phyloP scores from a whole-genome alignment of 2,329 filamentous ascomycete species.

The Bertia moriformis region DNA sequence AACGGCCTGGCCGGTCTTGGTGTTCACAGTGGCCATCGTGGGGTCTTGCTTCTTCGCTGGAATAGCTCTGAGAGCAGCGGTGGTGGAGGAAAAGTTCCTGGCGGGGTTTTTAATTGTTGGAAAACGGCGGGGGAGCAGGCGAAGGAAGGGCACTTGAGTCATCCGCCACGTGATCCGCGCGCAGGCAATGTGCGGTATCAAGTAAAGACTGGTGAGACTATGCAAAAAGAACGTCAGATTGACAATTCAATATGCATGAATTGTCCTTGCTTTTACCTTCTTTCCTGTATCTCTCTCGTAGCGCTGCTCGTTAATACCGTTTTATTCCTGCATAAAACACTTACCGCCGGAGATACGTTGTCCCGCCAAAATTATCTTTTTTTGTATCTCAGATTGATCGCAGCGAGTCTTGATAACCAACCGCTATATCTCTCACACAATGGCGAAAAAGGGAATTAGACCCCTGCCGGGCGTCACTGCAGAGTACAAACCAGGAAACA shows the following conservation, averaged over 20 bases:
- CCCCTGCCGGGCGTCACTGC: background rate
- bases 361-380: background rate
- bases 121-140: conserved; percentile 2
- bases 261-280: background rate
- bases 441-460: too few relatives aligned
- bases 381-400: too few relatives aligned
- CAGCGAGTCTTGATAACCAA: too few relatives aligned
- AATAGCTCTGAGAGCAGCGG: conserved; percentile 14
- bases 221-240: background rate
- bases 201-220: background rate
- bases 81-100: conserved; percentile 18
- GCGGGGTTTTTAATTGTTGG: conserved; percentile 5
- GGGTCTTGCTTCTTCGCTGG: conserved; percentile 4
- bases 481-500: background rate
- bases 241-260: background rate
- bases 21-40: conserved; percentile 47
- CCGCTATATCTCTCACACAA: too few relatives aligned
- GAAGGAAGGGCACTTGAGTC: conserved; percentile 2
- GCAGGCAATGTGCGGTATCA: background rate
- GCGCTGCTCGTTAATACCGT: too few relatives aligned
- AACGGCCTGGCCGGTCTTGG: conserved; percentile 77
- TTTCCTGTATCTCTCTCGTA: background rate
- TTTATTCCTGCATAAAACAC: background rate
- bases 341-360: background rate
- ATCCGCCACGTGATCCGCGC: background rate